These are phyloP conservation scores for Curvularia lunata DNA, from an alignment of 2,329 filamentous ascomycete genomes.

Conservation along the genomic window DNA sequence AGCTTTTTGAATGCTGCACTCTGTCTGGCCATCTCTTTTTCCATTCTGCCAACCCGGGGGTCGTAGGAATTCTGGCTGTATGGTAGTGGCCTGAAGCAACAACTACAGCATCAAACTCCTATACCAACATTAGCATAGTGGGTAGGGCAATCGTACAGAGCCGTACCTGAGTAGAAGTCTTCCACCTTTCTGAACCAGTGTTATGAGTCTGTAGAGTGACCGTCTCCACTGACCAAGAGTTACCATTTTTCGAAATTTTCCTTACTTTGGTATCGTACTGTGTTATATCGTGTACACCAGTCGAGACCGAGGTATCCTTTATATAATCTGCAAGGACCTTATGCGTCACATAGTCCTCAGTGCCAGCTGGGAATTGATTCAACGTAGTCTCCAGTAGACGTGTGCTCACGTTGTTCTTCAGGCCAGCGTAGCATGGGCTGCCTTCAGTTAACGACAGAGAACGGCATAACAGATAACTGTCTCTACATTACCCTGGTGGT, in stretches of 20 bases:
- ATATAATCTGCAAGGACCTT: conserved; percentile 65
- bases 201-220: conserved; percentile 48
- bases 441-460: conserved; percentile 13
- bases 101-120: conserved; percentile 59
- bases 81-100: conserved; percentile 64
- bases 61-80: conserved; percentile 57
- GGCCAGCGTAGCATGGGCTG: conserved; percentile 60
- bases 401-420: conserved; percentile 62
- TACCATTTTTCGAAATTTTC: conserved; percentile 54
- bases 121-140: neutral
- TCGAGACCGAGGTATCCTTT: conserved; percentile 60
- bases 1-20: conserved; percentile 60
- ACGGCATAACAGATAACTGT: neutral
- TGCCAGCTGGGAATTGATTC: conserved; percentile 64
- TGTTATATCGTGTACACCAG: conserved; percentile 59
- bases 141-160: fast-evolving
- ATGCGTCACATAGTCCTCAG: conserved; percentile 65
- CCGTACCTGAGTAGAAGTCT: conserved; percentile 11
- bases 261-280: conserved; percentile 67
- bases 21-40: conserved; percentile 55
- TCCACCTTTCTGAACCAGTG: conserved; percentile 19
- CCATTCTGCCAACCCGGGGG: conserved; percentile 56
- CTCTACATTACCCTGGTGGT: conserved; percentile 56
- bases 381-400: conserved; percentile 58
- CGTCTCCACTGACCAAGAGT: conserved; percentile 61